A percentile compares a stretch with the other conserved stretches of the same genome.
phyloP scores from a whole-genome alignment of 306 rosid genomes.

The Neltuma alba region DNA sequence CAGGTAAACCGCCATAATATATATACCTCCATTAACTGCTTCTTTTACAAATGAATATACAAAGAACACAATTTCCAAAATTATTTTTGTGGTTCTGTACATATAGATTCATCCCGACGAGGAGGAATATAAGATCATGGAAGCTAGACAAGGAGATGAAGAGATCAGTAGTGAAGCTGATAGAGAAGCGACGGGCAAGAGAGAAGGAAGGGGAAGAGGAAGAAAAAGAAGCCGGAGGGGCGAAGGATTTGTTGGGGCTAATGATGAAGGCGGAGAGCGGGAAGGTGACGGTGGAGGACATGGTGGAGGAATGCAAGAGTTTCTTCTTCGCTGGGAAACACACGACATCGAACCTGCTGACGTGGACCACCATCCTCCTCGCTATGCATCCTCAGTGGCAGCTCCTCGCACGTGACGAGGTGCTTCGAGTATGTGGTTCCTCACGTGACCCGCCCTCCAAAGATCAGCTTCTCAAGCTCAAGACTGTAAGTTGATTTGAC shows the following conservation, averaged over 20 bases:
- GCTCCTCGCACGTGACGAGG: slow-evolving; percentile 90
- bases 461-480: slow-evolving; percentile 78
- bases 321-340: slow-evolving; percentile 99
- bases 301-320: slow-evolving; percentile 96
- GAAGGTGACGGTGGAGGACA: slow-evolving; percentile 66
- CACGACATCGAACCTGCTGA: slow-evolving; percentile 97
- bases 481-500: slow-evolving; percentile 59
- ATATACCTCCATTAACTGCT: background rate
- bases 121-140: slow-evolving; percentile 77
- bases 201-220: background rate
- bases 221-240: slow-evolving; percentile 38
- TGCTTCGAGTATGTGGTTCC: slow-evolving; percentile 78
- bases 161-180: slow-evolving; percentile 64
- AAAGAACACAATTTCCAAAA: background rate
- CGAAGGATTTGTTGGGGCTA: slow-evolving; percentile 79
- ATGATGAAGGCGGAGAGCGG: slow-evolving; percentile 67
- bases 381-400: slow-evolving; percentile 99
- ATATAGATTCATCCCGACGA: slow-evolving; percentile 77
- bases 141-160: slow-evolving; percentile 70
- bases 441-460: slow-evolving; percentile 83
- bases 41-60: background rate
- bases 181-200: slow-evolving; percentile 48
- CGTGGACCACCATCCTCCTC: slow-evolving; percentile 93
- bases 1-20: slow-evolving; percentile 47
- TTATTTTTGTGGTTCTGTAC: background rate